Base-by-base conservation (phyloP, 2,329 filamentous ascomycete species). In the Hawksworthiomyces lignivorus region DNA sequence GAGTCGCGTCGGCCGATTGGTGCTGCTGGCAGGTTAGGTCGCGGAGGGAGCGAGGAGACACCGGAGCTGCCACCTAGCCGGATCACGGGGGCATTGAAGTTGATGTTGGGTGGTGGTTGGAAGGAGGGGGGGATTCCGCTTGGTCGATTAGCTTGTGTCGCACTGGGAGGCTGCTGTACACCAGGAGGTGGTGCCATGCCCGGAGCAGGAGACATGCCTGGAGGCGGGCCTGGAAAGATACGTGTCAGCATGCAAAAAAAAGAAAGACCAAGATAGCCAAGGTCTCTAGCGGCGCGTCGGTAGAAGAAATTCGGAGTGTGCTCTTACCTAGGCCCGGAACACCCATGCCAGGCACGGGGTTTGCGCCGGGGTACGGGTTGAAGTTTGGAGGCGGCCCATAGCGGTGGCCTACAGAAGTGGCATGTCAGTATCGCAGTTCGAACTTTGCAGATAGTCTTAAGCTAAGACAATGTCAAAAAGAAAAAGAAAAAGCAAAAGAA, bases 81-180 rank as follows among this genome's bases (percentile, higher is more conserved):
- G 57, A 98, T 97, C 46, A 97, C 88, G 43, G 90, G 89, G 27
- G 92, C 92, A 56, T 86, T 94, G 70, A 97, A 95, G 69, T 98
- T 96, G 70, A 98, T 95, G 61, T 94, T 94, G 38, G 85, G 72
- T 9, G 90, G 89, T 36, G 87, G 80, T 68, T 94, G 86, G 65
- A 95, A 96, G 62, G 80, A 87, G 45, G 81, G 70, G 48, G 87
- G 87, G 50, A 94, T 80, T 56, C 79, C 81, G 62, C 77, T 85
- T 60, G 85, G 85, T 70, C 85, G 81, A 68, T 82, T 85, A 67
- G 84, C 76, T 69, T 86, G 84, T 54, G 81, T 74, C 59, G 73
- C 72, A 54, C 47, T 53, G 62, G 77, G 85, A 57, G 79, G 72
- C 69, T 84, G 83, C 59, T 84, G 82, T 63, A 90, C 77, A 62